Evolutionary conservation across 352 stramenopile genomes (phyloP), one percentile per base, ranked within the genome.

Genomic region (Plasmopara viticola): DNA sequence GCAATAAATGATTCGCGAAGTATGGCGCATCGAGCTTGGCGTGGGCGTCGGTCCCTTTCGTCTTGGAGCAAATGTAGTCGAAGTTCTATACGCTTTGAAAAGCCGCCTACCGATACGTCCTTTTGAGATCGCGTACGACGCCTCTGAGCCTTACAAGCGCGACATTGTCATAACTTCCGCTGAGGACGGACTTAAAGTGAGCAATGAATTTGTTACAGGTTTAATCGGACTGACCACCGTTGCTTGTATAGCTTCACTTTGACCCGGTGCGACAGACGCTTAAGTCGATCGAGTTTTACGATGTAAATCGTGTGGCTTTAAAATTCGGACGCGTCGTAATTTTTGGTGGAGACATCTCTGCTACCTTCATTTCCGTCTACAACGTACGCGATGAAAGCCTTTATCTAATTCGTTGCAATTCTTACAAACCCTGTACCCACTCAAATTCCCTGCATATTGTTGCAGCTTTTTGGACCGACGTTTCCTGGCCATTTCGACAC

Each of bases 351-450:
- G 75, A 86, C 28, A 71, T 87, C 49, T 67, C 77, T 9, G 75
- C 84, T 30, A 92, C 84, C 28, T 94, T 91, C 64, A 90, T 92
- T 74, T 91, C 84, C 17, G 70, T 94, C 12, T 94, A 94, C 67
- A 90, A 94, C 43, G 84, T 94, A 66, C 31, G 64, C 51, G 40
- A 28, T 35, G 31, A 12, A 35, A 12, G 10, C 10, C 10, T 12
- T 2, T 35, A 12, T 35, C 9, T 10, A 38, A 14, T 41, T 18
- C 18, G 14, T 40, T 13, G 20, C 6, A 6, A n/a, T 34, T 40
- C 4, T 28, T 51, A 9, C 30, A 43, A 17, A 25, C 3, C 20
- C 15, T 51, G 15, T 2, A 50, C 15, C 2, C 35, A 5, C 35
- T 41, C 1, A 15, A 8, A 14, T 17, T 20, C 0, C 30, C 28